phyloP scores from a whole-genome alignment of 768 basidiomycete species.

The Dendrothele bispora region DNA sequence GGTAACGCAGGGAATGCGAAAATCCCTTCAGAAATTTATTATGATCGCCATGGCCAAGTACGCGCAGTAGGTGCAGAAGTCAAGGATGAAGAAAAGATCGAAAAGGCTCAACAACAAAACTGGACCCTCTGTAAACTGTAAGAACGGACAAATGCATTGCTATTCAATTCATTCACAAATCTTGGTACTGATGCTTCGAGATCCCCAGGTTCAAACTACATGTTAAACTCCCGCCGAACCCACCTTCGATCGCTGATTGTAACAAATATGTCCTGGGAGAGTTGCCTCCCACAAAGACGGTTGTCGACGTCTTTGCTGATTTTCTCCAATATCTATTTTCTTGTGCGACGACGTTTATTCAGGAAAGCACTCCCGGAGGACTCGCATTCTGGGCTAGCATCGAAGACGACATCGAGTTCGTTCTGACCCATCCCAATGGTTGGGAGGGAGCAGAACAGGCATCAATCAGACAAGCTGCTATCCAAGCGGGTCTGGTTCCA shows the following conservation, averaged over 20 bases:
- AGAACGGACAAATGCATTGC: too few relatives aligned
- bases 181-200: too few relatives aligned
- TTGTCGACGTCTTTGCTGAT: conserved; percentile 46
- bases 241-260: conserved; percentile 17
- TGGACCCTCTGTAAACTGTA: too few relatives aligned
- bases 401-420: conserved; percentile 39
- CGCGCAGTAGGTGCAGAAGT: neutral
- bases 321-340: conserved; percentile 47
- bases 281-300: conserved; percentile 41
- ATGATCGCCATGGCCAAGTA: conserved; percentile 13
- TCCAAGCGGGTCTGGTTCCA: conserved; percentile 38
- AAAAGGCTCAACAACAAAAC: neutral
- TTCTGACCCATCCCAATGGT: conserved; percentile 49
- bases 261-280: conserved; percentile 35
- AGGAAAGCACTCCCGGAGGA: conserved; percentile 45
- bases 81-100: neutral
- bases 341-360: conserved; percentile 42
- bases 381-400: conserved; percentile 40
- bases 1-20: conserved; percentile 30
- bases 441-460: conserved; percentile 46
- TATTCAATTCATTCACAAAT: too few relatives aligned
- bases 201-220: conserved; percentile 31
- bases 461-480: conserved; percentile 43
- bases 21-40: conserved; percentile 35
- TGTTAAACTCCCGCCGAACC: conserved; percentile 28